A percentile compares a stretch with the other conserved stretches of the same genome.
These are phyloP conservation scores for Globisporangium spinosum DNA, from an alignment of 352 stramenopile species.

Conservation along the genomic window DNA sequence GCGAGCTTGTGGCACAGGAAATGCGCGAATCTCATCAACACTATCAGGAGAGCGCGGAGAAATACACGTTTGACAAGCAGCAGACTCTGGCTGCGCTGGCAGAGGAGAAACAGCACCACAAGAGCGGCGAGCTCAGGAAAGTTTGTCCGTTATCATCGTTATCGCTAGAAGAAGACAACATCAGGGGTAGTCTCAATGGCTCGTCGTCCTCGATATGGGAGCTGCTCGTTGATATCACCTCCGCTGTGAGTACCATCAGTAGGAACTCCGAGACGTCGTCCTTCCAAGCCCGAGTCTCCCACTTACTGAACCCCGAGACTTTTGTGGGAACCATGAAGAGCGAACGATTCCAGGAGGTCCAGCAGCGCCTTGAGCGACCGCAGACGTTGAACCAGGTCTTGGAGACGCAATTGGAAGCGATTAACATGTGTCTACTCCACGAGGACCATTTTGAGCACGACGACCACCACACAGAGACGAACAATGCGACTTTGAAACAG, in stretches of 20 bases:
- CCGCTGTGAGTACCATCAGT: not conserved
- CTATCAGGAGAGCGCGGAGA: slow-evolving; percentile 20
- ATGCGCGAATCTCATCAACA: slow-evolving; percentile 21
- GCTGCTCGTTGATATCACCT: slow-evolving; percentile 18
- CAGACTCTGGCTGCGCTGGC: slow-evolving; percentile 8
- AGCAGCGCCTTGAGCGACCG: slow-evolving; percentile 25
- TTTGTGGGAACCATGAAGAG: slow-evolving; percentile 10
- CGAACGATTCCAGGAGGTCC: slow-evolving; percentile 21
- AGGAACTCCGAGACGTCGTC: not conserved
- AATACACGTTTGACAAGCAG: slow-evolving; percentile 19
- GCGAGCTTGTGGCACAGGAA: slow-evolving; percentile 15
- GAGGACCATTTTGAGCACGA: slow-evolving; percentile 21
- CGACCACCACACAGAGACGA: not conserved
- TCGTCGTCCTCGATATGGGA: slow-evolving; percentile 22
- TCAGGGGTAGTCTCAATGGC: not conserved
- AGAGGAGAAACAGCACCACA: slow-evolving; percentile 5
- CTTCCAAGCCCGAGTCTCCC: slow-evolving; percentile 11
- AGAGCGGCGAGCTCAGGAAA: slow-evolving; percentile 5
- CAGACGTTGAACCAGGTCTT: slow-evolving; percentile 18
- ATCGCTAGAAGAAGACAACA: not conserved
- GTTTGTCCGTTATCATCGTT: not conserved
- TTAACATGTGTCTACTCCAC: slow-evolving; percentile 32
- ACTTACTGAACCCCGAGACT: slow-evolving; percentile 4
- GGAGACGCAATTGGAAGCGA: slow-evolving; percentile 30
- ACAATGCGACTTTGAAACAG: slow-evolving; percentile 4